Percentiles rank a stretch among this genome's conserved stretches.
phyloP scores from a whole-genome alignment of 2,329 filamentous ascomycete species.

The Colletotrichum somersetense region DNA sequence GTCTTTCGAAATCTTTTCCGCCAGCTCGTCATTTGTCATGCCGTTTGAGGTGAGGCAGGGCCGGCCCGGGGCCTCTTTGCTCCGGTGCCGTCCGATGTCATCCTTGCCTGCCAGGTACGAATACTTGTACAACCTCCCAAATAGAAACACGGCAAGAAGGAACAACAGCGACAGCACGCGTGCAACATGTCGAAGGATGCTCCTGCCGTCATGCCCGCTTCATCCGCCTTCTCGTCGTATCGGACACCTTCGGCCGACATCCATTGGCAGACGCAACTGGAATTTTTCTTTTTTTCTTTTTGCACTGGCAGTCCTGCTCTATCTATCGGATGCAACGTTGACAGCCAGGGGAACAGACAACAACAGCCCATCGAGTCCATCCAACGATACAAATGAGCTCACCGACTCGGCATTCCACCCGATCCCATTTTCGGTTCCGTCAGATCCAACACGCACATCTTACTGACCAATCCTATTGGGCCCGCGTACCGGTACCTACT shows the following conservation, averaged over 20 bases:
- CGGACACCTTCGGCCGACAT: not conserved
- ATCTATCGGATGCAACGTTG: conserved; percentile 6
- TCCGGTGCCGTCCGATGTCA: not conserved
- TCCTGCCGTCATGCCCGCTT: not conserved
- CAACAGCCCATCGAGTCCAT: conserved; percentile 7
- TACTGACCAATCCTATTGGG: not conserved
- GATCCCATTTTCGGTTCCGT: conserved; percentile 21
- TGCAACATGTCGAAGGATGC: not conserved
- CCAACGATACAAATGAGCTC: conserved; percentile 20
- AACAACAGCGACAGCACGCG: not conserved
- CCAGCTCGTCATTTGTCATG: not conserved
- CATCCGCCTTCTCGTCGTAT: not conserved
- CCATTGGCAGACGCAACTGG: not conserved
- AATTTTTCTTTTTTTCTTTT: not conserved
- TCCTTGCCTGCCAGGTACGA: not conserved
- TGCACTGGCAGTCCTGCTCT: not conserved
- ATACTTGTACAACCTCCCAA: not conserved
- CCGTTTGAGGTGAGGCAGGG: not conserved
- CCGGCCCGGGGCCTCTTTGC: not conserved
- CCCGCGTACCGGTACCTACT: not conserved
- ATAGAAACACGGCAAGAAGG: not conserved
- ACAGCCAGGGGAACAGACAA: conserved; percentile 12
- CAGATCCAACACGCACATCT: not conserved
- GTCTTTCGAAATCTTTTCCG: not conserved
- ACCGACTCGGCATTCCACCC: conserved; percentile 11